A percentile compares a stretch with the other conserved stretches of the same genome.
These are phyloP conservation scores for Phytophthora cactorum DNA, from an alignment of 352 stramenopile species.

Conservation along the genomic window DNA sequence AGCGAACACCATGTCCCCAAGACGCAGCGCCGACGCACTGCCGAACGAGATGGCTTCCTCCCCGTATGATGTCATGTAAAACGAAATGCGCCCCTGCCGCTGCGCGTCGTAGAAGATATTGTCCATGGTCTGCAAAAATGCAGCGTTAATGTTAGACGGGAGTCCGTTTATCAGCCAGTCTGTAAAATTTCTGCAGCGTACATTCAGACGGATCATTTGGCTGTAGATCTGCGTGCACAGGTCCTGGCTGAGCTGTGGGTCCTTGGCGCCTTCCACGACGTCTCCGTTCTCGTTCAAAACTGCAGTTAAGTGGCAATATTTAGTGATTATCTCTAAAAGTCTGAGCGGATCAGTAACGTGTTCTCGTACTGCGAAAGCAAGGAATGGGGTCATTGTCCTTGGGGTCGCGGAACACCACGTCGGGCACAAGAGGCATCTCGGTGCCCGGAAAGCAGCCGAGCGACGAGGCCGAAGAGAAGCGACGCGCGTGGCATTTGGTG, in stretches of 20 bases:
- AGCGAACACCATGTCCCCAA: conserved; percentile 95
- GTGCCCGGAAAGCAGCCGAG: conserved; percentile 77
- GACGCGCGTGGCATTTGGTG: conserved; percentile 2
- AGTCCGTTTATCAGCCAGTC: neutral
- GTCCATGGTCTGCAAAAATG: conserved; percentile 93
- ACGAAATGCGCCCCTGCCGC: conserved; percentile 97
- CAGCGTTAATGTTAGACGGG: conserved; percentile 11
- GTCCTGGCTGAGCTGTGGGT: conserved; percentile 82
- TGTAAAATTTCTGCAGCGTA: conserved; percentile 27
- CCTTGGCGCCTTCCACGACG: conserved; percentile 68
- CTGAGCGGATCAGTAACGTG: neutral
- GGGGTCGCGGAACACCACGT: conserved; percentile 90
- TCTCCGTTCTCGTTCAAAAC: conserved; percentile 89
- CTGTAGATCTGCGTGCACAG: conserved; percentile 89
- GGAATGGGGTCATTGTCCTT: conserved; percentile 84
- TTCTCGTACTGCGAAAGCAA: conserved; percentile 87
- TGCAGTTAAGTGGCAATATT: conserved; percentile 29
- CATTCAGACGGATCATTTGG: conserved; percentile 84
- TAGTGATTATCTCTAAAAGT: neutral
- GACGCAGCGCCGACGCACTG: conserved; percentile 89
- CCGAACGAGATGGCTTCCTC: conserved; percentile 98
- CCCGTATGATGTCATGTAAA: conserved; percentile 95
- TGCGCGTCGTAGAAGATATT: conserved; percentile 97
- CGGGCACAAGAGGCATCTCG: conserved; percentile 88
- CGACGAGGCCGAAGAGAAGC: conserved; percentile 13